phyloP scores from a whole-genome alignment of 2,329 filamentous ascomycete genomes.

The Didymella pomorum region DNA sequence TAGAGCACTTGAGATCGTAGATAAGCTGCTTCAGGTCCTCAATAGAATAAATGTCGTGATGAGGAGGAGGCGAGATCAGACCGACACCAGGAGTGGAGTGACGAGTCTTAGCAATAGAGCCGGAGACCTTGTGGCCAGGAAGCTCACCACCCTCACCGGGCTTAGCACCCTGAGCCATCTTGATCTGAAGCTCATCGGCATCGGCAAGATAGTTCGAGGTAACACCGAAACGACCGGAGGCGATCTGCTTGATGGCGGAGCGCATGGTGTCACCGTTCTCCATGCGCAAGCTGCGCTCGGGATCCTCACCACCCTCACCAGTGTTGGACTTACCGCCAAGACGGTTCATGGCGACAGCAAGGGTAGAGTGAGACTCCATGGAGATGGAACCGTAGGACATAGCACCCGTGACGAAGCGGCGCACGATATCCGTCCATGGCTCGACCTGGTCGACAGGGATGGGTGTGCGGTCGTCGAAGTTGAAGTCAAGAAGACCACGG shows the following conservation, averaged over 20 bases:
- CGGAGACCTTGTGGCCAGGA: conserved; percentile 95
- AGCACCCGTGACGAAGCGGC: conserved; percentile 93
- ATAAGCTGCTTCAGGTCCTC: conserved; percentile 98
- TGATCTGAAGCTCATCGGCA: conserved; percentile 96
- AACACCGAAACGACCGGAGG: conserved; percentile 94
- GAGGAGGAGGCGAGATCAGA: conserved; percentile 92
- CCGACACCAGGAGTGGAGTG: conserved; percentile 97
- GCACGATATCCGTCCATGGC: conserved; percentile 97
- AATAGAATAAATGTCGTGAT: conserved; percentile 98
- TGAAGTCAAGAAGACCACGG: conserved; percentile 92
- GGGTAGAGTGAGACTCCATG: conserved; percentile 96
- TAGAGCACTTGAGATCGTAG: conserved; percentile 96
- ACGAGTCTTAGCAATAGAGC: conserved; percentile 90
- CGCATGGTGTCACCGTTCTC: conserved; percentile 96
- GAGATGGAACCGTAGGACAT: conserved; percentile 99
- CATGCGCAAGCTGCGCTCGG: conserved; percentile 85
- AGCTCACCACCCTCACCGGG: conserved; percentile 97
- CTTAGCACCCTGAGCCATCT: conserved; percentile 99
- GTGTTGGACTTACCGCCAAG: conserved; percentile 97
- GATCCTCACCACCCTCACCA: conserved; percentile 94
- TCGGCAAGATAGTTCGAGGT: conserved; percentile 94
- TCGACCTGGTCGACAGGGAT: conserved; percentile 97
- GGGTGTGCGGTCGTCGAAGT: conserved; percentile 84
- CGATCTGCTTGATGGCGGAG: conserved; percentile 97
- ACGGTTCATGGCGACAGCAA: conserved; percentile 96